A percentile compares a stretch with the other conserved stretches of the same genome.
Conservation (phyloP, 306 rosid genomes). For the Citrullus mucosospermus region DNA sequence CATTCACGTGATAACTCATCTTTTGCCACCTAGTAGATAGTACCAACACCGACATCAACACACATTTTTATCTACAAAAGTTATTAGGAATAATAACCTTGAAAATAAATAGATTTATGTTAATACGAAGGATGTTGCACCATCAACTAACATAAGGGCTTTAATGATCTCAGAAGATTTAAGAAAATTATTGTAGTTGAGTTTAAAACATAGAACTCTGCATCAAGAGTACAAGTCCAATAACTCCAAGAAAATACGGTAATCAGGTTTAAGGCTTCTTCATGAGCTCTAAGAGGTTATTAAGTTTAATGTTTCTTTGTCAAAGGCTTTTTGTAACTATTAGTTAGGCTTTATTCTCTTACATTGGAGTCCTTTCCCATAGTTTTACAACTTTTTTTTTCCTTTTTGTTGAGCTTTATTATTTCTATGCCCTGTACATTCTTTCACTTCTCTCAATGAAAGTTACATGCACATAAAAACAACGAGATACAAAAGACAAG, state of each 20-base stretch:
- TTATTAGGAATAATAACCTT: neutral
- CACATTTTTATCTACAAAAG: neutral
- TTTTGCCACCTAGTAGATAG: constrained; percentile 58
- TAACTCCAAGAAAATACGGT: neutral
- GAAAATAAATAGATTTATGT: neutral
- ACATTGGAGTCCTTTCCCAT: neutral
- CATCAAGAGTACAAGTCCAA: neutral
- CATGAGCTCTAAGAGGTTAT: neutral
- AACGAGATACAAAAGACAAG: neutral
- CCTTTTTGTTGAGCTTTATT: too few relatives aligned
- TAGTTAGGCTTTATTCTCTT: neutral
- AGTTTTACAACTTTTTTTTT: too few relatives aligned
- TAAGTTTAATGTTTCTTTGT: neutral
- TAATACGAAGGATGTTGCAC: neutral
- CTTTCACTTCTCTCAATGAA: neutral
- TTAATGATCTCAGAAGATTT: neutral
- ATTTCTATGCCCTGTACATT: neutral
- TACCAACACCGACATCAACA: neutral
- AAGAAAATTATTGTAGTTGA: neutral
- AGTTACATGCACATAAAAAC: neutral
- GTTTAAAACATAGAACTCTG: neutral
- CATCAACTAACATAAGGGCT: neutral
- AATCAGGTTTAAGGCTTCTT: neutral
- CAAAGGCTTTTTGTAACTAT: too few relatives aligned
- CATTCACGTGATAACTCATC: constrained; percentile 88